A percentile compares a stretch with the other conserved stretches of the same genome.
Evolutionary conservation across 148 eudicot genomes (phyloP).

Genomic region (Rhododendron ferrugineum): DNA sequence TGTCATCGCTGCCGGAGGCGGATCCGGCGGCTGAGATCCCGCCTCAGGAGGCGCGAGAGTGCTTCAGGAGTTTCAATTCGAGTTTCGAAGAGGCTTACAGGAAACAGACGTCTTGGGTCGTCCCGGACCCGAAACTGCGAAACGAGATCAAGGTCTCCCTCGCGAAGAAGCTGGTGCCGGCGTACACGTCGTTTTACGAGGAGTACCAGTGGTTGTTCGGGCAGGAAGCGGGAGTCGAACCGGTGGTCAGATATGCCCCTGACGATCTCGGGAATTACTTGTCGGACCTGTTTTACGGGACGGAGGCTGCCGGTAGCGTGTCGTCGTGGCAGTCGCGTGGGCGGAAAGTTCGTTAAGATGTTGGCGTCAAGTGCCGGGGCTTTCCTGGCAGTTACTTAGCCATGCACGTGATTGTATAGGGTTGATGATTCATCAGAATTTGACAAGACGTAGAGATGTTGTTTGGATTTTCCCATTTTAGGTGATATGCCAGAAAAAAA

Average conservation of each 20-base stretch:
- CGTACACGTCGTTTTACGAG: constrained; percentile 28
- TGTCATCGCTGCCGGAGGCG: constrained; percentile 29
- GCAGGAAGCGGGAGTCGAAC: constrained; percentile 20
- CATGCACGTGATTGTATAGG: neutral
- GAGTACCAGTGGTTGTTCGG: constrained; percentile 3
- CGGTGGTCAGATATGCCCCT: constrained; percentile 55
- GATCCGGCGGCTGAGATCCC: constrained; percentile 26
- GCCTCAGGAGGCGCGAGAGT: constrained; percentile 12
- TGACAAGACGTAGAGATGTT: neutral
- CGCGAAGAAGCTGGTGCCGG: constrained; percentile 19
- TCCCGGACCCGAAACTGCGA: constrained; percentile 37
- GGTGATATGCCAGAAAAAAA: neutral
- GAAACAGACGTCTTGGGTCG: constrained; percentile 34
- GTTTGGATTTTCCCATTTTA: neutral
- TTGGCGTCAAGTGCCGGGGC: neutral
- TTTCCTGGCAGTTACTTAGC: neutral
- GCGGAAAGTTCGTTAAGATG: neutral
- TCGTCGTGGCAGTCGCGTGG: constrained; percentile 8
- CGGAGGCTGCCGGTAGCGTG: neutral
- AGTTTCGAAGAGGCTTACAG: constrained; percentile 35
- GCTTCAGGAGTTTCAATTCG: constrained; percentile 19
- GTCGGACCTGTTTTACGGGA: constrained; percentile 42
- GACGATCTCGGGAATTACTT: constrained; percentile 71
- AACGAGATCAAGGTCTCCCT: constrained; percentile 34
- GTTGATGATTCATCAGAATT: neutral